Conservation (phyloP, 176 grass and related monocot genomes). For the Oryza punctata region DNA sequence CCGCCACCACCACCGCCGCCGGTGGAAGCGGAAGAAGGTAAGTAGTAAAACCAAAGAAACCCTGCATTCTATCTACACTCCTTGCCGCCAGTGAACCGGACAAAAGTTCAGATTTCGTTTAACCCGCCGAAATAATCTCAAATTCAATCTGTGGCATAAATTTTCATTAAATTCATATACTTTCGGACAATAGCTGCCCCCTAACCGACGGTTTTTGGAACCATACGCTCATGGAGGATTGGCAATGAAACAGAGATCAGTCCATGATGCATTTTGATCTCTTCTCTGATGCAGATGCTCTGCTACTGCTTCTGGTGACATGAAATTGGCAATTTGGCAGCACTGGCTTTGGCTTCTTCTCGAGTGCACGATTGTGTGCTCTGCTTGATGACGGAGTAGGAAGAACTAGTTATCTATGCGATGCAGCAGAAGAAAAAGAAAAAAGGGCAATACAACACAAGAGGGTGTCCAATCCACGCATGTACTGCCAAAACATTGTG, state of each 20-base stretch:
- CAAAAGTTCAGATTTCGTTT: neutral
- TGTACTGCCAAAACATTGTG: neutral
- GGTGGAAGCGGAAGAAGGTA: constrained; percentile 49
- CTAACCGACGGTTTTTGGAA: too few species aligned
- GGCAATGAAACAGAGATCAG: neutral
- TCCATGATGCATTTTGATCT: neutral
- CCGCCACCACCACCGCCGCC: neutral
- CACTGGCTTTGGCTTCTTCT: neutral
- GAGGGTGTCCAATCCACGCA: neutral
- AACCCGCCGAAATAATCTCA: neutral
- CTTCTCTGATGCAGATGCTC: constrained; percentile 27
- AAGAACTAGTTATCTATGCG: neutral
- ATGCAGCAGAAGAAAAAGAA: neutral
- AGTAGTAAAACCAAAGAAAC: neutral
- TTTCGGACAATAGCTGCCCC: neutral
- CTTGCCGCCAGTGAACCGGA: neutral
- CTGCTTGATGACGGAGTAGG: neutral
- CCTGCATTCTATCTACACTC: neutral
- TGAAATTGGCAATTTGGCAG: neutral
- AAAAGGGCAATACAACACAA: neutral
- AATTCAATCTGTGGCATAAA: neutral
- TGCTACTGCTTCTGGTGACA: constrained; percentile 34
- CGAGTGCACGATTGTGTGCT: neutral
- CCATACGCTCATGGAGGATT: neutral
- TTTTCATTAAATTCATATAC: neutral